Conservation (phyloP, 768 basidiomycete genomes). For the Termitomyces sp. region DNA sequence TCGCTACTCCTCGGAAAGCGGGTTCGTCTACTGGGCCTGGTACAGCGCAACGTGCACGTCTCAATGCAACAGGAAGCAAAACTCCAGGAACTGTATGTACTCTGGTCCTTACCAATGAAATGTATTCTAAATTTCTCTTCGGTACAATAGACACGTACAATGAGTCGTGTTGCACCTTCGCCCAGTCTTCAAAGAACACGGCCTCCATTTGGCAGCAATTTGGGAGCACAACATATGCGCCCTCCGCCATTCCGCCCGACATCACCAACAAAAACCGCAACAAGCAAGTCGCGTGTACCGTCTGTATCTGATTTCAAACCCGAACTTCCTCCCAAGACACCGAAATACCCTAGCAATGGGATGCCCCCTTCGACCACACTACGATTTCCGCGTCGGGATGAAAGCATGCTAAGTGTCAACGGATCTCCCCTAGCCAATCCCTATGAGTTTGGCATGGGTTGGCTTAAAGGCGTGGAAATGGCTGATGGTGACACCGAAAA, state of each 20-base stretch:
- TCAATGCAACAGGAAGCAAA: conserved; percentile 36
- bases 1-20: conserved; percentile 51
- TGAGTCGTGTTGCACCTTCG: conserved; percentile 34
- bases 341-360: conserved; percentile 41
- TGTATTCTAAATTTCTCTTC: background rate
- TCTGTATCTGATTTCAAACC: conserved; percentile 75
- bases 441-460: conserved; percentile 60
- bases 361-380: conserved; percentile 36
- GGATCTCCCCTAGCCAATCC: conserved; percentile 83
- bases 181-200: conserved; percentile 46
- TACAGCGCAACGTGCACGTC: conserved; percentile 46
- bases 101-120: background rate
- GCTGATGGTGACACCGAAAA: conserved; percentile 32
- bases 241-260: conserved; percentile 35
- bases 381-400: conserved; percentile 69
- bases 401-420: conserved; percentile 77
- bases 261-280: conserved; percentile 49
- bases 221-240: conserved; percentile 28
- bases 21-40: conserved; percentile 51
- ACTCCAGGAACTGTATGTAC: conserved; percentile 39
- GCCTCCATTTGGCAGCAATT: conserved; percentile 39
- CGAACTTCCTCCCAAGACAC: conserved; percentile 53
- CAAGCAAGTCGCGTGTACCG: conserved; percentile 42
- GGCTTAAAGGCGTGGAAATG: conserved; percentile 47
- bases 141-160: conserved; percentile 28